Percentiles rank a stretch among this genome's conserved stretches.
Conservation (phyloP, 2,329 filamentous ascomycete species). For the Corinectria fuckeliana region DNA sequence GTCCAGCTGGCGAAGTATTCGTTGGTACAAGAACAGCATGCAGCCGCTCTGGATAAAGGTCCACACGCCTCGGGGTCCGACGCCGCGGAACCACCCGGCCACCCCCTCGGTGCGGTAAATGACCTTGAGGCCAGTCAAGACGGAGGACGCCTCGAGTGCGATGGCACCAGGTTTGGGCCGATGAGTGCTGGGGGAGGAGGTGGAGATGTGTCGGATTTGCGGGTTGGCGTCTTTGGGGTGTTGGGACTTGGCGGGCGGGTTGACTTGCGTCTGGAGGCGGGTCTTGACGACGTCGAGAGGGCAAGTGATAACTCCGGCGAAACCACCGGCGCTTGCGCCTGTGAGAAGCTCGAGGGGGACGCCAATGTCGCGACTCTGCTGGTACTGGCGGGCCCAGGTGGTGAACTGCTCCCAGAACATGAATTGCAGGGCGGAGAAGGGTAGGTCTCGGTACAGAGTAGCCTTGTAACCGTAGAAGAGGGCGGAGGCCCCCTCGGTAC, state of each 20-base stretch:
- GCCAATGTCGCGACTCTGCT: slow-evolving; percentile 83
- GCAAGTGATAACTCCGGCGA: slow-evolving; percentile 93
- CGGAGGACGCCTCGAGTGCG: slow-evolving; percentile 86
- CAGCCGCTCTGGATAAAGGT: slow-evolving; percentile 96
- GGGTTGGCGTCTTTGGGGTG: slow-evolving; percentile 46
- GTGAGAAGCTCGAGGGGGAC: slow-evolving; percentile 85
- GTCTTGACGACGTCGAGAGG: slow-evolving; percentile 98
- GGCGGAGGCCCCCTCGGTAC: slow-evolving; percentile 80
- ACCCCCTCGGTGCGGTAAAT: slow-evolving; percentile 93
- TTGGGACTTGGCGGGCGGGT: slow-evolving; percentile 43
- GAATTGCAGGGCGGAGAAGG: slow-evolving; percentile 95
- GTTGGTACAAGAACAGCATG: slow-evolving; percentile 96
- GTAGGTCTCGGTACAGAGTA: slow-evolving; percentile 90
- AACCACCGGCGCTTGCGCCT: slow-evolving; percentile 85
- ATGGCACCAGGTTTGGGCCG: slow-evolving; percentile 79
- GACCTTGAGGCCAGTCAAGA: slow-evolving; percentile 80
- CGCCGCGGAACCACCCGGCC: slow-evolving; percentile 90
- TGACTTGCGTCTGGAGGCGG: slow-evolving; percentile 88
- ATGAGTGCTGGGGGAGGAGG: slow-evolving; percentile 85
- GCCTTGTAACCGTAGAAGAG: slow-evolving; percentile 98
- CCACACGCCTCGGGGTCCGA: slow-evolving; percentile 92
- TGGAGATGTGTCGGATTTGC: slow-evolving; percentile 81
- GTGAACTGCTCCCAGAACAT: slow-evolving; percentile 98
- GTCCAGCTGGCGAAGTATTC: slow-evolving; percentile 79
- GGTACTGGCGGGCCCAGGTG: slow-evolving; percentile 78